These are phyloP conservation scores for Albugo laibachii DNA, from an alignment of 352 stramenopile species.

Conservation along the genomic window DNA sequence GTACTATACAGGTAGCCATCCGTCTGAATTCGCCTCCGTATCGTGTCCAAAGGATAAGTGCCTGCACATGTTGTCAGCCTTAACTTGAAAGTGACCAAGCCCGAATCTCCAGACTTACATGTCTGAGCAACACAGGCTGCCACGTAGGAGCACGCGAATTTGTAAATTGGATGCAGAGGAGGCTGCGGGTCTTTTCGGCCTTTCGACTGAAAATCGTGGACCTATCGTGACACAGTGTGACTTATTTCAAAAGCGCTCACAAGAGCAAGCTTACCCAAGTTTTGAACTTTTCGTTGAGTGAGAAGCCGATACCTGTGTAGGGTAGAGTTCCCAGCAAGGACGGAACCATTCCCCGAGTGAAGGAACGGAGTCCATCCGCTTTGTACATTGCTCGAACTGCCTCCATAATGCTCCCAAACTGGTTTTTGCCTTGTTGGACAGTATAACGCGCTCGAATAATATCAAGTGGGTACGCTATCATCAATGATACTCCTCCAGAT, in stretches of 20 bases:
- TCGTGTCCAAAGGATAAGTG: slow-evolving; percentile 74
- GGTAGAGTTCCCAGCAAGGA: slow-evolving; percentile 65
- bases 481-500: slow-evolving; percentile 43
- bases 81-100: neutral
- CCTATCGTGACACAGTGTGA: neutral
- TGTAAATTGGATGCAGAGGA: slow-evolving; percentile 44
- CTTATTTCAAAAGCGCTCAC: slow-evolving; percentile 1
- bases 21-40: slow-evolving; percentile 63
- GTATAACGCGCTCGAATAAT: slow-evolving; percentile 69
- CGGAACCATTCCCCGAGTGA: slow-evolving; percentile 46
- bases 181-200: slow-evolving; percentile 6
- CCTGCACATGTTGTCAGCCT: slow-evolving; percentile 11
- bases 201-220: neutral
- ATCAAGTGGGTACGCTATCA: slow-evolving; percentile 63
- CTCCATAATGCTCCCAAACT: slow-evolving; percentile 50
- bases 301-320: slow-evolving; percentile 75
- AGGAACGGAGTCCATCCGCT: slow-evolving; percentile 38
- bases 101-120: slow-evolving; percentile 16
- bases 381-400: slow-evolving; percentile 60
- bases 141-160: slow-evolving; percentile 72
- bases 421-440: slow-evolving; percentile 66
- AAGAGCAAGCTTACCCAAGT: slow-evolving; percentile 17
- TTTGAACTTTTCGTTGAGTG: slow-evolving; percentile 71
- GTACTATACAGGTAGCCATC: slow-evolving; percentile 18
- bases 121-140: slow-evolving; percentile 71